A percentile compares a stretch with the other conserved stretches of the same genome.
These are phyloP conservation scores for Penicillium sp. DNA, from an alignment of 2,329 filamentous ascomycete species.

Conservation along the genomic window DNA sequence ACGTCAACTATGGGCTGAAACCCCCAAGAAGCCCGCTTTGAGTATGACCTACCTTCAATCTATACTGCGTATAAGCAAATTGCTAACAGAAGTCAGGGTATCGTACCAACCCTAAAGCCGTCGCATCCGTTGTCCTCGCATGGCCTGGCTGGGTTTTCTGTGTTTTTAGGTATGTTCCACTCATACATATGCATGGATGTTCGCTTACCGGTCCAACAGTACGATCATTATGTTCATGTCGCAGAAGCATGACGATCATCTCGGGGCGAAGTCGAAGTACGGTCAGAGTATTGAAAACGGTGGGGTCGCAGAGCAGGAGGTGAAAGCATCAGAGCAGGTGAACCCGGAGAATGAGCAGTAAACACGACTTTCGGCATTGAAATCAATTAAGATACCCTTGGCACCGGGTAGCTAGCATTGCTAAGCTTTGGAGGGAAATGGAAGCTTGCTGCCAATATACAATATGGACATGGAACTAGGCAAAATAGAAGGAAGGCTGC, in stretches of 20 bases:
- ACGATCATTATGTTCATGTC: not conserved
- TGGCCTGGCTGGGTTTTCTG: not conserved
- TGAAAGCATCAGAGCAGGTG: not conserved
- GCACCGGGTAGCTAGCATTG: too few relatives aligned
- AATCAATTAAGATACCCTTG: too few relatives aligned
- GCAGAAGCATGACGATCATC: not conserved
- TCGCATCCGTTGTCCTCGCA: not conserved
- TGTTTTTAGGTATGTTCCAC: not conserved
- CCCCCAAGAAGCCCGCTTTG: not conserved
- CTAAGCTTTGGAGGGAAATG: too few relatives aligned
- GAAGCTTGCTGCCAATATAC: too few relatives aligned
- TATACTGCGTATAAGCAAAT: not conserved
- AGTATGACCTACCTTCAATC: not conserved
- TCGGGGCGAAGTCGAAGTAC: not conserved
- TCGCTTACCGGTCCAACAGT: not conserved
- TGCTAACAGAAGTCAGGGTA: not conserved
- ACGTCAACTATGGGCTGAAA: not conserved
- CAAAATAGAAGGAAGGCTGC: too few relatives aligned
- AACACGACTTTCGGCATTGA: not conserved
- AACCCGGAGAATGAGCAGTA: not conserved
- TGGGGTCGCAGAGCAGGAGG: not conserved
- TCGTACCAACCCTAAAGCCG: not conserved
- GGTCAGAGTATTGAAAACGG: not conserved
- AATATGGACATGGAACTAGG: too few relatives aligned
- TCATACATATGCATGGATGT: not conserved